phyloP scores from a whole-genome alignment of 1,284 basidiomycete species.

The Malassezia obtusa region DNA sequence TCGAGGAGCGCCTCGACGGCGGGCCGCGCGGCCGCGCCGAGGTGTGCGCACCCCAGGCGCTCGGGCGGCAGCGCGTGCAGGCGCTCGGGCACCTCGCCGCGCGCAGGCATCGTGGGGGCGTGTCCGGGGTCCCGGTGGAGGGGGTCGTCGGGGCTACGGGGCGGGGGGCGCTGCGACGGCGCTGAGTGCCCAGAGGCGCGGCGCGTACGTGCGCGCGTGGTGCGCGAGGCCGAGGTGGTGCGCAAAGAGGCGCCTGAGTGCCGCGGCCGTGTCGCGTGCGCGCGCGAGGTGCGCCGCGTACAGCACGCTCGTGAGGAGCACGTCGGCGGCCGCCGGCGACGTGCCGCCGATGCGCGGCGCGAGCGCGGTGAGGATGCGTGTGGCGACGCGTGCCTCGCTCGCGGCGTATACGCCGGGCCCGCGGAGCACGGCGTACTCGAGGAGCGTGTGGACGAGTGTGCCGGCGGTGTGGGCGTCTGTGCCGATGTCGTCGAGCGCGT shows the following conservation, averaged over 20 bases:
- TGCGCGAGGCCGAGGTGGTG: background rate
- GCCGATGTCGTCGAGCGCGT: background rate
- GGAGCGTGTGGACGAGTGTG: background rate
- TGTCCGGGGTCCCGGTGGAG: no score
- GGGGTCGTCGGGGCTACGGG: no score
- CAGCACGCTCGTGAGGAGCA: background rate
- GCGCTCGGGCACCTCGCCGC: background rate
- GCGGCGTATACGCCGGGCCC: background rate
- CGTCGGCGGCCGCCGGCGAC: background rate
- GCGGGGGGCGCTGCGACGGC: background rate
- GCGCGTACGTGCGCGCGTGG: background rate
- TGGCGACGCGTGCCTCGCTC: background rate
- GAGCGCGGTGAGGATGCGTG: background rate
- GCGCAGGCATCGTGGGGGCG: background rate
- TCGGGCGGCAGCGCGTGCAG: background rate
- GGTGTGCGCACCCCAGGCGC: slow-evolving; percentile 10
- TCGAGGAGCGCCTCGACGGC: slow-evolving; percentile 19
- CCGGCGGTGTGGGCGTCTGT: background rate
- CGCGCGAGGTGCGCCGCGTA: background rate
- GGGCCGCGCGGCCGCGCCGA: background rate
- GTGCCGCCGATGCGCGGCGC: no score
- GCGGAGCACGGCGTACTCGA: slow-evolving; percentile 4
- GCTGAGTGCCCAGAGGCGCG: slow-evolving; percentile 6
- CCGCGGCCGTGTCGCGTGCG: background rate
- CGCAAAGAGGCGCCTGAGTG: background rate